Conservation (phyloP, 2,329 filamentous ascomycete species). For the Penicillium freii region DNA sequence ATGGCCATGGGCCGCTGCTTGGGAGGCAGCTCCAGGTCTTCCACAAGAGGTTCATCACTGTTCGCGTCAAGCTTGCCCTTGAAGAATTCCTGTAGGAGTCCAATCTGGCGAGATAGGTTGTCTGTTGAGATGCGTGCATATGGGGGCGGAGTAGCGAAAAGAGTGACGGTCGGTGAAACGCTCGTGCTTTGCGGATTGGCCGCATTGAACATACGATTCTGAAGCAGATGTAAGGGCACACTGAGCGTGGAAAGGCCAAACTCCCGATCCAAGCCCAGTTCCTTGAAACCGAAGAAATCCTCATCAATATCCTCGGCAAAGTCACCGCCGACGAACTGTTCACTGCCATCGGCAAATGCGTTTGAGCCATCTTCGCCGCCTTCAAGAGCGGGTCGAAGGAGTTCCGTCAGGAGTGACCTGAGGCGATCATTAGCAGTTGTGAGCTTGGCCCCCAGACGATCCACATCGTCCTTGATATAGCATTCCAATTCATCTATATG, state of each 20-base stretch:
- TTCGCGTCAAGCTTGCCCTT: conserved; percentile 82
- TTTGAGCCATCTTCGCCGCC: conserved; percentile 78
- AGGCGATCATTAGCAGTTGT: conserved; percentile 87
- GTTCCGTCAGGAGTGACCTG: conserved; percentile 87
- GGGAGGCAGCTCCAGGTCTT: conserved; percentile 90
- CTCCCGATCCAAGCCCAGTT: conserved; percentile 86
- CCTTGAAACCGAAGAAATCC: conserved; percentile 98
- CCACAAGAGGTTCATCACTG: conserved; percentile 75
- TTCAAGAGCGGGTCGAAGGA: conserved; percentile 86
- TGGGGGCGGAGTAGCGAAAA: conserved; percentile 62
- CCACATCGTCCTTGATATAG: conserved; percentile 92
- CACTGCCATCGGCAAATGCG: conserved; percentile 93
- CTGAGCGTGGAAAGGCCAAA: conserved; percentile 83
- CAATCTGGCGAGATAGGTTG: conserved; percentile 75
- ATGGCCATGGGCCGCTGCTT: conserved; percentile 68
- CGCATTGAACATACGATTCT: conserved; percentile 82
- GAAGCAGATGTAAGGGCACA: conserved; percentile 89
- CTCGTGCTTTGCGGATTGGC: conserved; percentile 72
- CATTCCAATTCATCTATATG: conserved; percentile 77
- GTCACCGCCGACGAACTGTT: conserved; percentile 94
- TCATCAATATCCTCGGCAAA: conserved; percentile 97
- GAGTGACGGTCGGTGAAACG: conserved; percentile 52
- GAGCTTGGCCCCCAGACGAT: conserved; percentile 76
- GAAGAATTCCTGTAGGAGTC: conserved; percentile 88
- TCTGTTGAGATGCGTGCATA: conserved; percentile 77